Conservation (phyloP, 2,329 filamentous ascomycete genomes). For the Xylaria sp. region DNA sequence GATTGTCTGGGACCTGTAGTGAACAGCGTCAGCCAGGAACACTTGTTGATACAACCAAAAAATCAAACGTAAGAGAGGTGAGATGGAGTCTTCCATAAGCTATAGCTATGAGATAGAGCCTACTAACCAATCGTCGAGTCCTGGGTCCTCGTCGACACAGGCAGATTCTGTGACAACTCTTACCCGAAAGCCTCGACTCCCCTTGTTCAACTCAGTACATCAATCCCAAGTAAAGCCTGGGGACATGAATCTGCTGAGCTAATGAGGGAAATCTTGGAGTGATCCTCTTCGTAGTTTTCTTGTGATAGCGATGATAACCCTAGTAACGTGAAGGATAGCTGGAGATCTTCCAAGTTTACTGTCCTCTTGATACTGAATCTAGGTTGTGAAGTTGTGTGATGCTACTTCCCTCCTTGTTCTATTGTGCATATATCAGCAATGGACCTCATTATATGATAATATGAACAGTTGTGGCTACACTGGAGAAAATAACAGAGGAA, state of each 20-base stretch:
- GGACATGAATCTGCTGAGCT: not conserved
- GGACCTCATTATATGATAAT: not conserved
- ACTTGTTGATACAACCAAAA: too few species aligned
- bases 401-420: not conserved
- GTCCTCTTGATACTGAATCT: not conserved
- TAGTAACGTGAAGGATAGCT: not conserved
- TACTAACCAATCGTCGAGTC: not conserved
- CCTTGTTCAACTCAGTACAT: too few species aligned
- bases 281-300: not conserved
- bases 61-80: too few species aligned
- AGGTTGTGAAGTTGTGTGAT: not conserved
- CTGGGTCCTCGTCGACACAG: not conserved
- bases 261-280: not conserved
- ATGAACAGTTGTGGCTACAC: not conserved
- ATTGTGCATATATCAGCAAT: conserved; percentile 4
- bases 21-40: not conserved
- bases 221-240: not conserved
- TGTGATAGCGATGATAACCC: not conserved
- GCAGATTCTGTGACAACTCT: not conserved
- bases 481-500: not conserved
- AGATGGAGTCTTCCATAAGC: too few species aligned
- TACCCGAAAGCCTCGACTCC: not conserved
- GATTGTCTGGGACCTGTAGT: not conserved
- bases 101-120: not conserved
- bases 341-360: not conserved